Evolutionary conservation across 2,329 filamentous ascomycete species (phyloP).

Genomic region (Eutypa lata): DNA sequence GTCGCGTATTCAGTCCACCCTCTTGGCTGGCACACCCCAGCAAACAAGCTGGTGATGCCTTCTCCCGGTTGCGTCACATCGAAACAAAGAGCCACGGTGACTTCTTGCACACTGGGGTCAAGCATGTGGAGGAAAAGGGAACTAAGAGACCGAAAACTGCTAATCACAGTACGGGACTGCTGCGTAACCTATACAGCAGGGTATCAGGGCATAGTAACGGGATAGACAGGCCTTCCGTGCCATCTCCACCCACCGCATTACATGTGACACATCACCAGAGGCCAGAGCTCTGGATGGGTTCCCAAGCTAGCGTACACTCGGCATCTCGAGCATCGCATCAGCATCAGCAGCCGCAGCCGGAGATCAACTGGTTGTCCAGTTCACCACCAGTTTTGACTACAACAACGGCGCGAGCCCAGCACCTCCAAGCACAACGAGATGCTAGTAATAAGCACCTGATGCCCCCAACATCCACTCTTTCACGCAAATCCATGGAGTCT

Average conservation of each 20-base stretch:
- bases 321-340: neutral
- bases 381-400: neutral
- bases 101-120: slow-evolving; percentile 2
- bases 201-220: slow-evolving; percentile 1
- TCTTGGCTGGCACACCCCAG: slow-evolving; percentile 25
- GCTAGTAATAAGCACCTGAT: neutral
- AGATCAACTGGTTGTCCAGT: neutral
- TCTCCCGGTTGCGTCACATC: slow-evolving; percentile 19
- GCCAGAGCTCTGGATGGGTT: slow-evolving; percentile 9
- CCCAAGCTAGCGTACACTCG: slow-evolving; percentile 8
- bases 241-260: slow-evolving; percentile 15
- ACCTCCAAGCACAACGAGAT: neutral
- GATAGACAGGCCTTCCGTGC: slow-evolving; percentile 9
- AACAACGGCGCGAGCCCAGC: neutral
- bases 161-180: neutral
- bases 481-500: neutral
- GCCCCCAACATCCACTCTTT: neutral
- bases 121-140: neutral
- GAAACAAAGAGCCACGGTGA: slow-evolving; percentile 9
- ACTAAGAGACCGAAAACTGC: slow-evolving; percentile 3
- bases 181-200: neutral
- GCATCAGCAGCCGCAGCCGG: neutral
- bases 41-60: slow-evolving; percentile 20
- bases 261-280: slow-evolving; percentile 17
- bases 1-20: slow-evolving; percentile 22